Percentiles rank a stretch among this genome's conserved stretches.
phyloP scores from a whole-genome alignment of 169 alveolate species.

The Perkinsus chesapeaki region DNA sequence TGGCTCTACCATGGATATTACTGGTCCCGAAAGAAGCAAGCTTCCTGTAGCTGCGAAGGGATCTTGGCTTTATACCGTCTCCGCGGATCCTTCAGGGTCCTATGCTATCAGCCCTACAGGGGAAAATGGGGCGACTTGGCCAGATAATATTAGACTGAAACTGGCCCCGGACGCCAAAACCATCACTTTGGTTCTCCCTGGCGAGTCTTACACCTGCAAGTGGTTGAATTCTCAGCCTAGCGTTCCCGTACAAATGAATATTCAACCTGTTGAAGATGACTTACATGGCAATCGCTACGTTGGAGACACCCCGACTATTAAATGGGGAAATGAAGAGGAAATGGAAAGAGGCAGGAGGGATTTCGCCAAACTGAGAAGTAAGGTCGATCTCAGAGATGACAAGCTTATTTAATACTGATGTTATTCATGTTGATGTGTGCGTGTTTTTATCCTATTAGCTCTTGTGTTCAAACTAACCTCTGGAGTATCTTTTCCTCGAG shows the following conservation, averaged over 20 bases:
- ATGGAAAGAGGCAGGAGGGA: background rate
- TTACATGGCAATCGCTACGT: too few relatives aligned
- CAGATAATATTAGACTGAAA: background rate
- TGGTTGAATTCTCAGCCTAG: background rate
- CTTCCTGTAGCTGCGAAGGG: too few relatives aligned
- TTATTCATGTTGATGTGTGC: too few relatives aligned
- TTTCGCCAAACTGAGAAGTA: background rate
- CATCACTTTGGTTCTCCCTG: background rate
- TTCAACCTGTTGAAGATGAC: too few relatives aligned
- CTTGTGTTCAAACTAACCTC: too few relatives aligned
- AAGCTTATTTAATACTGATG: too few relatives aligned
- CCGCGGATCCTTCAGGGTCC: too few relatives aligned
- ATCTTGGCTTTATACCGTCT: too few relatives aligned
- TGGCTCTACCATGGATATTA: background rate
- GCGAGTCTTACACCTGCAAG: background rate
- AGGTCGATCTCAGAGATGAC: background rate
- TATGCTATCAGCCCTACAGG: too few relatives aligned
- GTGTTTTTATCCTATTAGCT: too few relatives aligned
- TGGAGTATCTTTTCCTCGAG: background rate
- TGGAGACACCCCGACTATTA: too few relatives aligned
- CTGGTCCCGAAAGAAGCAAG: too few relatives aligned
- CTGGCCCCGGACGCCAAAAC: background rate
- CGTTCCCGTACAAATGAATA: background rate
- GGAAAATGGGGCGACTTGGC: background rate
- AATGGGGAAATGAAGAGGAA: background rate